Evolutionary conservation across 139 green algal genomes (phyloP).

Genomic region (Trebouxia sp.): DNA sequence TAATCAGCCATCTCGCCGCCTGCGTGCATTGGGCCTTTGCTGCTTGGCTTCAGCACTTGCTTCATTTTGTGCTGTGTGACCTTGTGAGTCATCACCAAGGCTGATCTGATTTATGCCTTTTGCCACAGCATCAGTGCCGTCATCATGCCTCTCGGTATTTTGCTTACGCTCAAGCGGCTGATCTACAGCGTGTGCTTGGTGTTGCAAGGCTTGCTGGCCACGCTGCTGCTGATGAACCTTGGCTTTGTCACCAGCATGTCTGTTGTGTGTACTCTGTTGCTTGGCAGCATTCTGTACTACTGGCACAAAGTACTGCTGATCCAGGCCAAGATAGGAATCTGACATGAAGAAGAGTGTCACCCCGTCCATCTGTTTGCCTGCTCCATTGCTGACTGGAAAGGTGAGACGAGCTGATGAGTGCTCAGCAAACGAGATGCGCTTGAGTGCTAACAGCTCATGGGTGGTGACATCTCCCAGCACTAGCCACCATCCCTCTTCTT

Average conservation of each 20-base stretch:
- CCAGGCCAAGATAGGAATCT: constrained; percentile 89
- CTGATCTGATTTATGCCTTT: neutral
- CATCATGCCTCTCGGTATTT: too few relatives aligned
- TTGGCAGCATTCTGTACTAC: neutral
- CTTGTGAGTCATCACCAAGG: neutral
- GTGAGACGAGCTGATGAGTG: constrained; percentile 36
- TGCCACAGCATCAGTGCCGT: neutral
- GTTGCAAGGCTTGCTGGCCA: too few relatives aligned
- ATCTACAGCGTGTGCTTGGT: too few relatives aligned
- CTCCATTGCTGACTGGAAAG: constrained; percentile 37
- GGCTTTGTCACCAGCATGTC: neutral
- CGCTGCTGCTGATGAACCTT: neutral
- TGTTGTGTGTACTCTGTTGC: neutral
- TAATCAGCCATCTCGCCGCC: neutral
- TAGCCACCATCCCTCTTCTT: constrained; percentile 98
- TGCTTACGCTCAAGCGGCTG: too few relatives aligned
- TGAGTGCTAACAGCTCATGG: constrained; percentile 81
- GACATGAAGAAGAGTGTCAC: constrained; percentile 74
- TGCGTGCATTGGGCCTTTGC: neutral
- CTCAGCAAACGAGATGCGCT: constrained; percentile 72
- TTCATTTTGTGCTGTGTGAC: neutral
- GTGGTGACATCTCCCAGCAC: constrained; percentile 64
- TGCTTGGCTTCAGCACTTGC: neutral
- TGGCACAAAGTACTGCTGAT: constrained; percentile 62
- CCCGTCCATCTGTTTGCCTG: constrained; percentile 34